Base-by-base conservation (phyloP, 2,329 filamentous ascomycete genomes). In the Aspergillus sp. region DNA sequence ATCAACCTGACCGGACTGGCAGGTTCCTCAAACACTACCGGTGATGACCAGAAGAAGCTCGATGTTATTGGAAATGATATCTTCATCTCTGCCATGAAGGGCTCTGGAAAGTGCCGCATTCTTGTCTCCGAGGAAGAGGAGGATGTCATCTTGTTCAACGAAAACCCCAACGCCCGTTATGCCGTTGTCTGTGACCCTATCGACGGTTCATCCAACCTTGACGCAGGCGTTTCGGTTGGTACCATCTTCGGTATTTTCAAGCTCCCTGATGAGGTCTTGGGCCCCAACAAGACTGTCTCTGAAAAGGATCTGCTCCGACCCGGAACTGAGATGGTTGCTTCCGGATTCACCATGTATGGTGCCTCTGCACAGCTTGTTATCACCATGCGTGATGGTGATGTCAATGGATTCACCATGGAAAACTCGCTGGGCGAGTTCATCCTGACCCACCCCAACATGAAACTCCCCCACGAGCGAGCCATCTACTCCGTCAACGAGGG, bases 271-370 rank as follows among this genome's bases (percentile, higher is more conserved):
- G 83, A 79, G 52, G 48, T 67, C 10, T 48, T 70, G 28, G 64
- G 60, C 12, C 51, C 61, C 30, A 58, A 60, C 52, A 85, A 79
- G 47, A 85, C 86, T 57, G 89, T 71, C 40, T 60, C 62, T 11
- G 62, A 63, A 31, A 54, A 94, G 61, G 90, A 97, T 66, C 80
- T 98, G 48, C 79, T 97, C 47, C 84, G 83, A 69, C 87, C 93
- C 1, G 93, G 93, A 44, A 91, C 87, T 2, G 90, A 96, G 70
- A 81, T 97, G 54, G 81, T 97, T 13, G 91, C 93, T 31, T 85
- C 88, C 19, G 93, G 93, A n/a, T 98, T 98, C 79, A 98, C 93
- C 70, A 98, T 98, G 93, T 98, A 98, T 72, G 93, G 93, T 63
- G 93, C 93, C 56, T 96, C 90, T 3, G 84, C 93, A 4, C 91